Base-by-base conservation (phyloP, 495 filamentous ascomycete genomes). In the Penicillium coprophilum region DNA sequence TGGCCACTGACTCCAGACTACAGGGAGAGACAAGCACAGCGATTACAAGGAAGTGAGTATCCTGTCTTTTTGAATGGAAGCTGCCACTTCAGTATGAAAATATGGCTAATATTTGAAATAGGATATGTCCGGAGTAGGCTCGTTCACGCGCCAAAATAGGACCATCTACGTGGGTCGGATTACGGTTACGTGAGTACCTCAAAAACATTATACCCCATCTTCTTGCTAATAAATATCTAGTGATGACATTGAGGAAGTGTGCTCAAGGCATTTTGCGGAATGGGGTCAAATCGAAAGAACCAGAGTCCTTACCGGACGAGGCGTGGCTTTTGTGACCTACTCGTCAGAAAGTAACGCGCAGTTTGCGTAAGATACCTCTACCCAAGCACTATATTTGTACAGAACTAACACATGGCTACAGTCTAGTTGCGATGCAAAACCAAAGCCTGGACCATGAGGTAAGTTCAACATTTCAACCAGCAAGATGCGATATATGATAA, bases 221-320 rank as follows among this genome's bases (percentile, higher is more conserved):
- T 20, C 11, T 7, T 20, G 30, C 45, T 47, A 13, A 47, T 17
- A 4, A 19, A 31, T 20, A 19, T 47, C 8, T 32, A 47, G 45
- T 10, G 93, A 97, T 71, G 93, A 96, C 67, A 97, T 97, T 57
- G 92, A 97, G 68, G 94, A 98, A 71, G 82, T 97, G n/a, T 92
- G 96, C 2, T 85, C 92, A 30, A 80, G 94, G 11, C 92, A 97
- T 70, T 96, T 97, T 60, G 83, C 88, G 3, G 93, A 97, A 73
- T 98, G 91, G 90, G 94, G 94, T 4, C 86, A 91, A 62, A 76
- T 97, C 30, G 52, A 54, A 58, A 81, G 94, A 5, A 89, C 86
- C 28, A 83, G 92, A 47, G 92, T 96, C n/a, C 77, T 98, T n/a
- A 95, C 92, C 20, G 85, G 84, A 8, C 74, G 94, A 2, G 94